phyloP scores from a whole-genome alignment of 345 rosid genomes.

The Eucalyptus cloeziana region DNA sequence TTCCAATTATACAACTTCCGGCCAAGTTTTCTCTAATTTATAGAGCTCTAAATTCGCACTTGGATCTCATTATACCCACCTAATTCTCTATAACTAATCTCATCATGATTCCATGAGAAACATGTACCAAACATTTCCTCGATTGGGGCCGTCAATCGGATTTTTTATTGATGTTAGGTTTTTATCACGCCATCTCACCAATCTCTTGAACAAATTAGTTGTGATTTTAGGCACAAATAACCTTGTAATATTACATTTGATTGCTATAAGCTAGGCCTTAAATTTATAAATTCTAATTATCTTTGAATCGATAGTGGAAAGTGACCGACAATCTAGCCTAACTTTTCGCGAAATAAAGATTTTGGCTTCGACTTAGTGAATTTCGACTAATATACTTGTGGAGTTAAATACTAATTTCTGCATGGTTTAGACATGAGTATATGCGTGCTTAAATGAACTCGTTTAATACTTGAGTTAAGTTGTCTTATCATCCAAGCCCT shows the following conservation, averaged over 20 bases:
- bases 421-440: neutral
- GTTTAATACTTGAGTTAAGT: neutral
- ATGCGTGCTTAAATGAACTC: neutral
- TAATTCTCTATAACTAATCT: neutral
- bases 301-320: neutral
- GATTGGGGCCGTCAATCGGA: neutral
- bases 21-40: neutral
- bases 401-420: neutral
- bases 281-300: neutral
- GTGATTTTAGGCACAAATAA: neutral
- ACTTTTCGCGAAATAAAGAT: neutral
- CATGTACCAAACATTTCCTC: neutral
- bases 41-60: neutral
- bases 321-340: neutral
- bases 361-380: neutral
- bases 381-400: neutral
- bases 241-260: neutral
- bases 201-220: neutral
- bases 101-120: neutral
- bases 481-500: neutral
- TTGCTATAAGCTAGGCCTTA: neutral
- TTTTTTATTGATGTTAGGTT: neutral
- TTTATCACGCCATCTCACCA: neutral
- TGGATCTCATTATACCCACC: neutral
- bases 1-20: neutral